Base-by-base conservation (phyloP, 768 basidiomycete genomes). In the Tephrocybe sp. region DNA sequence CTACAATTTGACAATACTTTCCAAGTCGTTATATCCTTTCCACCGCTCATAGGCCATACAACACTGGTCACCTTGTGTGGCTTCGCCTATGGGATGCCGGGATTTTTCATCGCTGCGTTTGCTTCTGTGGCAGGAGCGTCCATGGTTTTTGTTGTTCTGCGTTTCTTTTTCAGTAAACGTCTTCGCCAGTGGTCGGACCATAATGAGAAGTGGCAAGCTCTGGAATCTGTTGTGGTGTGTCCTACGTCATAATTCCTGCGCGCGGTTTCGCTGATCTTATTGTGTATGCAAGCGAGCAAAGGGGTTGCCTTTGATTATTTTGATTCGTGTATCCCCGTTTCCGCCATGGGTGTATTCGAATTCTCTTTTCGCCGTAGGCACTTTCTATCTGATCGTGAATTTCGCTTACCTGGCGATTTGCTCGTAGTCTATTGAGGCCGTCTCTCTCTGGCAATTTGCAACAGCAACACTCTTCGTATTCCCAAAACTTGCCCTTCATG, bases 271-370 rank as follows among this genome's bases (percentile, higher is more conserved):
- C 49, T 46, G 50, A 29, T n/a, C n/a, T n/a, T n/a, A n/a, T n/a
- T n/a, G 56, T 51, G 5, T 6, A 19, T 24, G 31, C 31, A 56
- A 90, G 88, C 73, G 71, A 51, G 79, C 82, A 13, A 88, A 86
- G 64, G 91, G 91, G 23, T 69, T 92, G 15, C 84, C 84, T n/a
- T 70, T 92, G 19, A 88, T 94, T 33, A 78, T 91, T 55, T 76
- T 94, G 40, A 85, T 93, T 52, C 83, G 91, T 12, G 64, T 89
- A 18, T 91, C 88, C 3, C 84, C 91, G 3, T 80, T 94, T 63
- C 90, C 89, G 39, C 89, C 91, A 2, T 92, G 89, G 87, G 86
- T 87, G 0, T 94, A 91, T 59, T 82, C 84, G n/a, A 92, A 91
- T 51, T 71, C 83, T 0, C 70, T 93, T 16, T 90, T 90, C 59